Evolutionary conservation across 2,329 filamentous ascomycete species (phyloP).

Genomic region (Orbilia oligospora): DNA sequence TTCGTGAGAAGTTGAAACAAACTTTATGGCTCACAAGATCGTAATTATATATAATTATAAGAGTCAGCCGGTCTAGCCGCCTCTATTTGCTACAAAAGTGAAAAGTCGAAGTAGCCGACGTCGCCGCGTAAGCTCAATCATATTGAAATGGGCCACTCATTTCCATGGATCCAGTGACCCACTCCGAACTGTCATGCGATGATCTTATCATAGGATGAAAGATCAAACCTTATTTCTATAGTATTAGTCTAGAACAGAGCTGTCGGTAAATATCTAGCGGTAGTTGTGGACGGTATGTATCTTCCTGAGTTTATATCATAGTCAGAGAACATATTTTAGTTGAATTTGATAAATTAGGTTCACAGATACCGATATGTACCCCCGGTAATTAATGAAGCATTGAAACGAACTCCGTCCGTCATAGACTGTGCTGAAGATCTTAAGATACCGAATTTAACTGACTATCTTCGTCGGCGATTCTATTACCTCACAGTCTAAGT

Average conservation of each 20-base stretch:
- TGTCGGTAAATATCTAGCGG: too few relatives aligned
- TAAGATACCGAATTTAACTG: too few relatives aligned
- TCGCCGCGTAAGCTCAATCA: slow-evolving; percentile 34
- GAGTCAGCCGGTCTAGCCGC: not conserved
- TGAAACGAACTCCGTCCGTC: too few relatives aligned
- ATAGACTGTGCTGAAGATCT: too few relatives aligned
- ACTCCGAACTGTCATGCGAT: slow-evolving; percentile 1
- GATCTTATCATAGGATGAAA: slow-evolving; percentile 13
- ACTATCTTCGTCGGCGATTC: too few relatives aligned
- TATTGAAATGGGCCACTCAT: not conserved
- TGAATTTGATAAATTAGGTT: too few relatives aligned
- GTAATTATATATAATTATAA: slow-evolving; percentile 20
- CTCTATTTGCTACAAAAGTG: not conserved
- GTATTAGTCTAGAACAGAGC: not conserved
- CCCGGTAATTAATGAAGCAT: too few relatives aligned
- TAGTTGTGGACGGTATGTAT: not conserved
- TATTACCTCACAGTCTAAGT: too few relatives aligned
- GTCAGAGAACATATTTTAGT: too few relatives aligned
- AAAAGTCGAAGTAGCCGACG: slow-evolving; percentile 2
- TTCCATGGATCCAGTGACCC: slow-evolving; percentile 7
- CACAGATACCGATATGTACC: too few relatives aligned
- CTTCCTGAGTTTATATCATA: not conserved
- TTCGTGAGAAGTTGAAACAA: slow-evolving; percentile 18
- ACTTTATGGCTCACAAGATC: slow-evolving; percentile 9
- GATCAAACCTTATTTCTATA: slow-evolving; percentile 2